Evolutionary conservation across 1,284 basidiomycete species (phyloP).

Genomic region (Nidula niveotomentosa): DNA sequence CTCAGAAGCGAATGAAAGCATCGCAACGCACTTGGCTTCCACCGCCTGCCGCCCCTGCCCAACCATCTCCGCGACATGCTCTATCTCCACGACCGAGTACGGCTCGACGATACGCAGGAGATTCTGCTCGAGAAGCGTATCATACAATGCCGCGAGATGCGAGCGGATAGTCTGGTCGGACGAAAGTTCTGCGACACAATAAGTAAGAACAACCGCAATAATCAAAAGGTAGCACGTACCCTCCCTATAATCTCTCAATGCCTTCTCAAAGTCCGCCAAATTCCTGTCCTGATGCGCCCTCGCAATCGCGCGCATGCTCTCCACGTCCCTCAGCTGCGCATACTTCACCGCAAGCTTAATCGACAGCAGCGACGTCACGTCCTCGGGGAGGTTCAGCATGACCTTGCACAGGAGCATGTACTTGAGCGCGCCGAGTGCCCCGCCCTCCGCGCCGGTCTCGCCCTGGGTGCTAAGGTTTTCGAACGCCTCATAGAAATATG

Average conservation of each 20-base stretch:
- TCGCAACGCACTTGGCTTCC: conserved; percentile 79
- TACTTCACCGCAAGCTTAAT: conserved; percentile 91
- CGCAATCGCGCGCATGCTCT: conserved; percentile 95
- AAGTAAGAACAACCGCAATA: too few species aligned
- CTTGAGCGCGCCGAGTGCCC: conserved; percentile 84
- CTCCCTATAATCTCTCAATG: conserved; percentile 84
- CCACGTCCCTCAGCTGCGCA: conserved; percentile 80
- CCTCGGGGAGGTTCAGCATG: conserved; percentile 95
- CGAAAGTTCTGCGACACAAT: conserved; percentile 83
- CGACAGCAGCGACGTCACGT: conserved; percentile 83
- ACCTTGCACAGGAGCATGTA: conserved; percentile 99
- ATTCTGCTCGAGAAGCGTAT: conserved; percentile 95
- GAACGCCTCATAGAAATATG: conserved; percentile 97
- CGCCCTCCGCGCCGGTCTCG: too few species aligned
- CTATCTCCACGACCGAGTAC: conserved; percentile 90
- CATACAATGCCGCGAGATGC: conserved; percentile 91
- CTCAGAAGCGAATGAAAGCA: background rate
- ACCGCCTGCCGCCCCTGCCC: conserved; percentile 91
- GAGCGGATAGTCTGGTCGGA: conserved; percentile 94
- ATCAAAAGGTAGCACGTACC: too few species aligned
- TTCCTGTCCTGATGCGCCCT: conserved; percentile 92
- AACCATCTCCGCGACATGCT: conserved; percentile 87
- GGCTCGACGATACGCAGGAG: conserved; percentile 94
- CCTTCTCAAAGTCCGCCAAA: conserved; percentile 87
- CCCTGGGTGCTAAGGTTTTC: conserved; percentile 77